Evolutionary conservation across 1,284 basidiomycete species (phyloP), one percentile per base, ranked within the genome.

Genomic region (Cryptococcus hybrid): DNA sequence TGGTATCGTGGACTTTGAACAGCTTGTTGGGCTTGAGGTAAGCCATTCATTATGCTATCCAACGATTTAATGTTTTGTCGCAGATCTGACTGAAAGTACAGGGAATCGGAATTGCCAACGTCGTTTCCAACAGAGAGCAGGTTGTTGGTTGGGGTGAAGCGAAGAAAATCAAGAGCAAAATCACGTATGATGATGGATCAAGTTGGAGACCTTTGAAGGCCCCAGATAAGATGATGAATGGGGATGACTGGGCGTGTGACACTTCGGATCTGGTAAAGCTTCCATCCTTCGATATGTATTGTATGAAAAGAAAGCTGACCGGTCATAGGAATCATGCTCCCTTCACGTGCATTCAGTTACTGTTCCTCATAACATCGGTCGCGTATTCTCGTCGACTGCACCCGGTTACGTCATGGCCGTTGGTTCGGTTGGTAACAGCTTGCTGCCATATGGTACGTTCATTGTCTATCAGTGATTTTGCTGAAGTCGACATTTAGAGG

Each of bases 391-490:
- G 0, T 93, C 92, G 0, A 88, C 90, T 8, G 94, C 94, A 0
- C 94, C 95, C 0, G 95, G 95, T 0, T 84, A 92, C 60, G 87
- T 92, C 38, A 95, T 99, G 89, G 95, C 88, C 38, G 92, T 99
- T 1, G 95, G 95, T 5, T 90, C 86, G 0, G 83, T 97, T 35
- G 93, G 94, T 2, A 78, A 83, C 13, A 79, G 81, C 13, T 80
- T 98, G 4, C 74, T 82, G 38, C 81, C 86, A 0, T 99, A 99
- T 71, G 86, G 67, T 69, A 24, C 59, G 67, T 35, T 45, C 3
- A 3, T 42, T 37, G 3, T 4, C 12, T 36, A 13, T 7, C 13
- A n/a, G 2, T 9, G 18, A 3, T 13, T 6, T 18, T 15, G 13
- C 36, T 24, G 38, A 49, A 51, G 57, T 54, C 59, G 46, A 3